Evolutionary conservation across 1,139 yeast genomes (phyloP).

Genomic region (Debaryomycetaceae sp.): DNA sequence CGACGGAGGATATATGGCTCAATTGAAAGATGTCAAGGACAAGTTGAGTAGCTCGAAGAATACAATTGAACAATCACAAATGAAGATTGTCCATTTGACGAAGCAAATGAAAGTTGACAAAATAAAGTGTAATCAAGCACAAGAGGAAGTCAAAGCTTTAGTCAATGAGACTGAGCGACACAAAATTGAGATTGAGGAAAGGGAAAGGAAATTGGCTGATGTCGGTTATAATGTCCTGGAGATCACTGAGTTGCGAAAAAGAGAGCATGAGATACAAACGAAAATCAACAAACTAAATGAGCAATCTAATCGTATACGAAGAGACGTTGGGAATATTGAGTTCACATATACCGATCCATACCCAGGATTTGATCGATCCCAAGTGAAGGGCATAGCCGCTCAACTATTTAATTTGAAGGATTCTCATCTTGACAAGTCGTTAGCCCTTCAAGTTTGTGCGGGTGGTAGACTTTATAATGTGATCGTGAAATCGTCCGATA

Average conservation of each 20-base stretch:
- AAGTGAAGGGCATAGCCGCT: conserved; percentile 88
- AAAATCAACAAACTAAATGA: conserved; percentile 36
- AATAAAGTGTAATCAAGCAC: conserved; percentile 54
- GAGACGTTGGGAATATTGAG: conserved; percentile 71
- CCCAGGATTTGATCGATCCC: conserved; percentile 53
- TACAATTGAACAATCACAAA: conserved; percentile 54
- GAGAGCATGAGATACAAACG: conserved; percentile 29
- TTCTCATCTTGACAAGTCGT: conserved; percentile 57
- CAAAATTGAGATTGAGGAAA: conserved; percentile 31
- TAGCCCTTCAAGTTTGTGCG: conserved; percentile 91
- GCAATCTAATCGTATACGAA: conserved; percentile 54
- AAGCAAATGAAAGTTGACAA: conserved; percentile 52
- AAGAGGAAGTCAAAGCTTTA: conserved; percentile 45
- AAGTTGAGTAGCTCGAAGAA: conserved; percentile 54
- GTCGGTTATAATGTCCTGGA: conserved; percentile 60
- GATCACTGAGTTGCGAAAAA: conserved; percentile 43
- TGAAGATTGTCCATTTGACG: conserved; percentile 57
- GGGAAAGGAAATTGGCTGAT: conserved; percentile 44
- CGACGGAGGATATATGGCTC: conserved; percentile 78
- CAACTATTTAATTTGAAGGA: conserved; percentile 70
- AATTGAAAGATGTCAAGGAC: conserved; percentile 63
- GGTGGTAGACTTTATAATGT: conserved; percentile 89
- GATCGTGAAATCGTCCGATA: conserved; percentile 82
- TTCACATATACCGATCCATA: conserved; percentile 69
- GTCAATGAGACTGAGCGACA: conserved; percentile 42